Conservation (phyloP, 192 early-diverging fungal species). For the Fimicolochytrium jonesii region DNA sequence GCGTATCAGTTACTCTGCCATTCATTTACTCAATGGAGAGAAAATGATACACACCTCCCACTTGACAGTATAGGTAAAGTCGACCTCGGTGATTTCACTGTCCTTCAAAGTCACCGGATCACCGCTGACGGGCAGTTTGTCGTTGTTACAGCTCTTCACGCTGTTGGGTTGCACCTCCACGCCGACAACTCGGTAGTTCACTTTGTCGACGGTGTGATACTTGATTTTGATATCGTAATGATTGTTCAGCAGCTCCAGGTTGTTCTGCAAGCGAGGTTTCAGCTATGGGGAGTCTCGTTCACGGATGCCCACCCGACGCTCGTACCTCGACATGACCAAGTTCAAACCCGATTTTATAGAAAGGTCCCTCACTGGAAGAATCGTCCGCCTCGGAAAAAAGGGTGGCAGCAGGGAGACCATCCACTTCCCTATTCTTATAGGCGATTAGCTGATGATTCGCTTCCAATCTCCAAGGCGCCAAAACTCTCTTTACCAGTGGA, state of each 20-base stretch:
- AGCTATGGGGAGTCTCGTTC: too few relatives aligned
- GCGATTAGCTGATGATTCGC: too few relatives aligned
- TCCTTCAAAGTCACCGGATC: not conserved
- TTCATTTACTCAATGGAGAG: not conserved
- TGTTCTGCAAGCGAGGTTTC: not conserved
- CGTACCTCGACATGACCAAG: constrained; percentile 50
- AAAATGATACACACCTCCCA: constrained; percentile 33
- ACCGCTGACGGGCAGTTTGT: too few relatives aligned
- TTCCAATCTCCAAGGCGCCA: too few relatives aligned
- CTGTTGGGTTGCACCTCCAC: constrained; percentile 71
- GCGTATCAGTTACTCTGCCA: too few relatives aligned
- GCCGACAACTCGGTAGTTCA: constrained; percentile 80
- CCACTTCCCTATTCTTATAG: too few relatives aligned
- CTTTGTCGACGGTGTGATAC: constrained; percentile 65
- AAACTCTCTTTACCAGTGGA: too few relatives aligned
- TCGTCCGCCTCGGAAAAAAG: too few relatives aligned
- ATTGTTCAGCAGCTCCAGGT: constrained; percentile 68
- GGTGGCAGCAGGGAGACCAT: too few relatives aligned
- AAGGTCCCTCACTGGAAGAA: constrained; percentile 57
- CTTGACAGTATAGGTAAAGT: constrained; percentile 47
- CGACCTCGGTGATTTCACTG: constrained; percentile 25
- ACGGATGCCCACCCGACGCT: not conserved
- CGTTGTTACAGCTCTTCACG: constrained; percentile 27
- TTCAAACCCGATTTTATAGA: constrained; percentile 79
- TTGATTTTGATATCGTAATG: constrained; percentile 84